Evolutionary conservation across 2,329 filamentous ascomycete species (phyloP).

Genomic region (Aspergillus carbonarius): DNA sequence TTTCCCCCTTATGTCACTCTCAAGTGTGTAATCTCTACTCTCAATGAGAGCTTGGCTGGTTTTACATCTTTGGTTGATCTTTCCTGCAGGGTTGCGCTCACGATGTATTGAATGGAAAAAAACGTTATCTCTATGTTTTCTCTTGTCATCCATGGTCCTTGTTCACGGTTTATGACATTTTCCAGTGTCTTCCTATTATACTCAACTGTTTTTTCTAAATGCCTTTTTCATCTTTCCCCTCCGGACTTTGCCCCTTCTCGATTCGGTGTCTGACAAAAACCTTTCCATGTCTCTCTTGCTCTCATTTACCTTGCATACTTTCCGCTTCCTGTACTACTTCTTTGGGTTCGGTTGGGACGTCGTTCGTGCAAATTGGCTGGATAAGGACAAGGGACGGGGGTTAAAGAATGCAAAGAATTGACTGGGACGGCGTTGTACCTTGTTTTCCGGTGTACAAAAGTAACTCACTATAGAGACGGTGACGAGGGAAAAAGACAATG

Average conservation of each 20-base stretch:
- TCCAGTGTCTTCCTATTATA: conserved; percentile 15
- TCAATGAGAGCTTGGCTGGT: conserved; percentile 40
- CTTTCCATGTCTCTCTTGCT: conserved; percentile 16
- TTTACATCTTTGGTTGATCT: conserved; percentile 25
- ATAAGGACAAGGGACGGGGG: conserved; percentile 19
- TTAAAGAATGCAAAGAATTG: conserved; percentile 23
- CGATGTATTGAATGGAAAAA: conserved; percentile 39
- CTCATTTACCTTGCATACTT: conserved; percentile 24
- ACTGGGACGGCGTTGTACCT: conserved; percentile 18
- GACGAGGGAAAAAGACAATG: conserved; percentile 1
- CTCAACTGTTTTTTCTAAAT: conserved; percentile 16
- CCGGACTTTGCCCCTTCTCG: conserved; percentile 16
- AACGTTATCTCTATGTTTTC: conserved; percentile 24
- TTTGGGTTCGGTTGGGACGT: conserved; percentile 25
- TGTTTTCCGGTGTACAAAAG: conserved; percentile 1
- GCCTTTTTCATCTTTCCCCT: conserved; percentile 20
- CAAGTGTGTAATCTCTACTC: conserved; percentile 44
- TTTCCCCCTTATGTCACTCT: conserved; percentile 25
- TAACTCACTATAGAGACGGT: not conserved
- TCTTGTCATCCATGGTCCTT: conserved; percentile 20
- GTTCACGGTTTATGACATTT: conserved; percentile 20
- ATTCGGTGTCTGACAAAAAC: conserved; percentile 21
- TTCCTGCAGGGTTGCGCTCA: conserved; percentile 30
- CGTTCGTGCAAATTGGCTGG: conserved; percentile 23
- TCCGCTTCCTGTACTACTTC: conserved; percentile 26